Percentiles rank a stretch among this genome's conserved stretches.
These are phyloP conservation scores for Trichoderma atrobrunneum DNA, from an alignment of 2,329 filamentous ascomycete genomes.

Conservation along the genomic window DNA sequence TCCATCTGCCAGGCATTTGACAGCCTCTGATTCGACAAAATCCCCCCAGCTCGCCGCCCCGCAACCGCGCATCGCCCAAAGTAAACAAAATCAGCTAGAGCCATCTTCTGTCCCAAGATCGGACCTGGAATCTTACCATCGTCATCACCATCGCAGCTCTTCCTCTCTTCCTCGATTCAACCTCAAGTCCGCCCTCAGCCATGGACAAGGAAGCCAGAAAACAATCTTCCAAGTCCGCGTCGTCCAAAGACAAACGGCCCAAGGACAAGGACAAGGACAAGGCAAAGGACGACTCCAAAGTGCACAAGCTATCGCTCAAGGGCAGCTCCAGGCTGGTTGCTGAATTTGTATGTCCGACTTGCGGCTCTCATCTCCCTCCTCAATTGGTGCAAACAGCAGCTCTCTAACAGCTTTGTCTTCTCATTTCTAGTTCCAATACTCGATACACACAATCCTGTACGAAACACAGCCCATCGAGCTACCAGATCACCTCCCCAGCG, in stretches of 20 bases:
- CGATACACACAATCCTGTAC: slow-evolving; percentile 93
- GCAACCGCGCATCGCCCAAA: slow-evolving; percentile 3
- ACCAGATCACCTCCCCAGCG: not conserved
- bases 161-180: not conserved
- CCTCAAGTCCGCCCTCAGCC: not conserved
- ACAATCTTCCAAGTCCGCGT: not conserved
- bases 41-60: not conserved
- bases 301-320: slow-evolving; percentile 90
- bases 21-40: slow-evolving; percentile 1
- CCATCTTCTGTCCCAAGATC: not conserved
- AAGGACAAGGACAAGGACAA: slow-evolving; percentile 33
- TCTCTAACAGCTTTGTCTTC: slow-evolving; percentile 21
- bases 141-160: not conserved
- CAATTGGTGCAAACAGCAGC: not conserved
- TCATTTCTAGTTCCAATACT: slow-evolving; percentile 78
- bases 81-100: slow-evolving; percentile 10
- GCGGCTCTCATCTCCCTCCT: not conserved
- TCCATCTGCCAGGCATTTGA: not conserved
- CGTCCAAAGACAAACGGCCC: slow-evolving; percentile 22
- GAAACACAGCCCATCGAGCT: slow-evolving; percentile 26
- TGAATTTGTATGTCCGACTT: slow-evolving; percentile 77
- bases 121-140: not conserved
- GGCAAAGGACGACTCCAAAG: slow-evolving; percentile 74
- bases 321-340: slow-evolving; percentile 82
- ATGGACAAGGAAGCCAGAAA: slow-evolving; percentile 10